Evolutionary conservation across 768 basidiomycete species (phyloP).

Genomic region (Scleroderma bovista): DNA sequence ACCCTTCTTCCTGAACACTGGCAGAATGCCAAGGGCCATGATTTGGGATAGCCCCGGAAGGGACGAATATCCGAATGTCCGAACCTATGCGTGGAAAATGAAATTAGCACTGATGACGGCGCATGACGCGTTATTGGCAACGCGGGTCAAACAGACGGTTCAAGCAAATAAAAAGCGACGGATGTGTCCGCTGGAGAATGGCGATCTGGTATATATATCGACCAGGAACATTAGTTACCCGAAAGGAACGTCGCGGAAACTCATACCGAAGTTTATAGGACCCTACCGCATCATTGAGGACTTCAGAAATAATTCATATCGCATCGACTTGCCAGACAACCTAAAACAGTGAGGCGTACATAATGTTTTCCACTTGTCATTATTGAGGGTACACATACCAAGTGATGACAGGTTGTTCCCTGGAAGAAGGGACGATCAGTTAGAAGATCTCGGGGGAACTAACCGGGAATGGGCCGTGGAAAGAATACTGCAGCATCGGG

Average conservation of each 20-base stretch:
- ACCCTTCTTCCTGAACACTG: too few relatives aligned
- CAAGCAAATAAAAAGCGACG: constrained; percentile 21
- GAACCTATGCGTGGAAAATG: constrained; percentile 19
- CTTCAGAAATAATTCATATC: constrained; percentile 12
- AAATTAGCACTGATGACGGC: constrained; percentile 3
- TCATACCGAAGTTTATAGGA: too few relatives aligned
- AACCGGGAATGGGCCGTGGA: too few relatives aligned
- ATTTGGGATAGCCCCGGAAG: too few relatives aligned
- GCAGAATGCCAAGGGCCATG: too few relatives aligned
- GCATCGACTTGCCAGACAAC: constrained; percentile 21
- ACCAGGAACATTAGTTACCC: constrained; percentile 25
- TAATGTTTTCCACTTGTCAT: constrained; percentile 28
- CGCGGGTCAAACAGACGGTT: constrained; percentile 30
- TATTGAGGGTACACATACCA: constrained; percentile 19
- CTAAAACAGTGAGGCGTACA: constrained; percentile 24
- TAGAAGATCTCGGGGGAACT: too few relatives aligned
- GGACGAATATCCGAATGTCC: constrained; percentile 22
- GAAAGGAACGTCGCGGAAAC: constrained; percentile 23
- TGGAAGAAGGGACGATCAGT: too few relatives aligned
- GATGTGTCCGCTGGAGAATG: constrained; percentile 11
- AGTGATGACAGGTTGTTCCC: too few relatives aligned
- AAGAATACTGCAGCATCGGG: too few relatives aligned
- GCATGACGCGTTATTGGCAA: constrained; percentile 28
- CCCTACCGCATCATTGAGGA: constrained; percentile 22
- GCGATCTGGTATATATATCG: constrained; percentile 25